Base-by-base conservation (phyloP, 495 filamentous ascomycete species). In the Penicillium maclennaniae region DNA sequence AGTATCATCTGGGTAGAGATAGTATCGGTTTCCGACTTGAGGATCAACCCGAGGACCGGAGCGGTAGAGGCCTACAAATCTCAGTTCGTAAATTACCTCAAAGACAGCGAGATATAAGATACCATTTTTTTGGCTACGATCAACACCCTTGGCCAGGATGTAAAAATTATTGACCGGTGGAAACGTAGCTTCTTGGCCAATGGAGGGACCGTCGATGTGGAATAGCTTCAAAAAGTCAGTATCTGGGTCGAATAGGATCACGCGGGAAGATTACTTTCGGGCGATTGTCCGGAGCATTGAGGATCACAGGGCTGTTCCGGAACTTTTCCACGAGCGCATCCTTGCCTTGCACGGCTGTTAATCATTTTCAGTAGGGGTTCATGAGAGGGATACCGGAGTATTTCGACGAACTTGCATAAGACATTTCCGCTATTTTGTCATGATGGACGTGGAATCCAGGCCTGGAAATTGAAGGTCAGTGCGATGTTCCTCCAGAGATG, bases 251-350 rank as follows among this genome's bases (percentile, higher is more conserved):
- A 7, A 4, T 10, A 16, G 21, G 36, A 3, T 27, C 17, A 7
- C 7, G 7, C 38, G 28, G 10, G 9, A 38, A 15, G 55, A 62
- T 58, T 68, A 92, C 89, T 78, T 93, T 95, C 3, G 92, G 92
- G 9, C 91, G 87, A 63, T 87, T 92, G 19, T 84, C 83, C 6
- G 82, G 75, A 39, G 84, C 79, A 69, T 97, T 90, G 10, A 91
- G 73, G 88, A 97, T 97, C 14, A 98, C 91, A 5, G 88, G 89
- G 47, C 90, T 96, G 70, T 98, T 98, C 19, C 92, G 86, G 69
- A 98, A 97, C 59, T 97, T 95, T 62, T 93, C 86, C 28, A 96
- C 81, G 7, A 97, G 78, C 48, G 88, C 90, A 63, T 95, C 92
- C 55, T 85, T 84, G 37, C 92, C 93, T 72, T 98, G 93, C 53